Conservation (phyloP, 2,329 filamentous ascomycete species). For the Beauveria australis region DNA sequence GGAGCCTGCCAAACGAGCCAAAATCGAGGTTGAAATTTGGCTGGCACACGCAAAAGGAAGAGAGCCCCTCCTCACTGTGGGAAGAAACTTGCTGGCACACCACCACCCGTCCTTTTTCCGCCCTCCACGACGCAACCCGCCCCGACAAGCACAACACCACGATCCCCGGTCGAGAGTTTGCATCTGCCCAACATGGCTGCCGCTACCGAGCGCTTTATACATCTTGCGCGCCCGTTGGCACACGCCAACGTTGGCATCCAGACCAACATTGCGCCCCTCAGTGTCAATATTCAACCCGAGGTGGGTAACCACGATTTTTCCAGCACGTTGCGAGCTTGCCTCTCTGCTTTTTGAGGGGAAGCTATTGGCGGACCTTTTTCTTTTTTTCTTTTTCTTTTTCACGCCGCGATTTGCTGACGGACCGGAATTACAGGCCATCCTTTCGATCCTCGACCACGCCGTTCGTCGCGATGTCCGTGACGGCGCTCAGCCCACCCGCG, state of each 20-base stretch:
- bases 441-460: slow-evolving; percentile 87
- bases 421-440: slow-evolving; percentile 43
- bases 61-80: slow-evolving; percentile 13
- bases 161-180: slow-evolving; percentile 6
- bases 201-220: slow-evolving; percentile 78
- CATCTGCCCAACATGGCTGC: slow-evolving; percentile 64
- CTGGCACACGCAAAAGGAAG: slow-evolving; percentile 12
- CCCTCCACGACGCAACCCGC: slow-evolving; percentile 15
- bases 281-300: slow-evolving; percentile 92
- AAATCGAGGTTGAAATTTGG: slow-evolving; percentile 32
- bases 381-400: neutral
- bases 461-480: slow-evolving; percentile 69
- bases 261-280: slow-evolving; percentile 82
- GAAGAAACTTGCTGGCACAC: slow-evolving; percentile 14
- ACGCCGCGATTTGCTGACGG: neutral
- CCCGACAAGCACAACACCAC: slow-evolving; percentile 9
- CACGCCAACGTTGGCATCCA: slow-evolving; percentile 71
- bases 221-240: slow-evolving; percentile 86
- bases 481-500: slow-evolving; percentile 75
- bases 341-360: neutral
- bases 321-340: neutral
- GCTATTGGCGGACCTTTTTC: neutral
- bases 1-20: slow-evolving; percentile 31
- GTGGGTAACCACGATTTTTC: slow-evolving; percentile 40
- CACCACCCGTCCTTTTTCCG: slow-evolving; percentile 12